These are phyloP conservation scores for Blastobotrys capitulatus DNA, from an alignment of 1,139 yeast species.

Conservation along the genomic window DNA sequence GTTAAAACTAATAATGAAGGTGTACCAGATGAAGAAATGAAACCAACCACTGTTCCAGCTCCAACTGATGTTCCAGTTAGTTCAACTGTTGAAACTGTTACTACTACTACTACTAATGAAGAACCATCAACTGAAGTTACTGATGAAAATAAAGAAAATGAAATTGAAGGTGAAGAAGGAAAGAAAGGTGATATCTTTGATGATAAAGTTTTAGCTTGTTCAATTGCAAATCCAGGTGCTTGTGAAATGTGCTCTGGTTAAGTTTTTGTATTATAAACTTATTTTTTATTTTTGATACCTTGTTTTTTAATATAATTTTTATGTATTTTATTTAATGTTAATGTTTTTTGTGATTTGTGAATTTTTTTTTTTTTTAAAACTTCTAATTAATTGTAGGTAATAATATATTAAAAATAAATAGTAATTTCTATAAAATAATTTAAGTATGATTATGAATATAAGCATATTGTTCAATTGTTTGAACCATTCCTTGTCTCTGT, in stretches of 20 bases:
- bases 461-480: constrained; percentile 49
- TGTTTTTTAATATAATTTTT: background rate
- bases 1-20: background rate
- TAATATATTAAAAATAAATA: too few species aligned
- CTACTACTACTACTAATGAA: constrained; percentile 11
- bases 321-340: constrained; percentile 1
- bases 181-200: constrained; percentile 68
- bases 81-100: background rate
- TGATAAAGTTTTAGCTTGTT: constrained; percentile 92
- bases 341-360: too few species aligned
- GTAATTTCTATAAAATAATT: too few species aligned
- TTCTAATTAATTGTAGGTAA: too few species aligned
- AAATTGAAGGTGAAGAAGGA: constrained; percentile 14
- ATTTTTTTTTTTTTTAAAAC: too few species aligned
- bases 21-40: background rate
- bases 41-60: background rate
- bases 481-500: constrained; percentile 64
- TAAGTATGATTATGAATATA: background rate
- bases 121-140: too few species aligned
- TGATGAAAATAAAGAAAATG: background rate
- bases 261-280: constrained; percentile 13
- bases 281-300: too few species aligned
- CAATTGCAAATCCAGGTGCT: constrained; percentile 92
- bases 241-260: constrained; percentile 99
- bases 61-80: background rate